Conservation (phyloP, 2,329 filamentous ascomycete species). For the Monilinia fructicola region DNA sequence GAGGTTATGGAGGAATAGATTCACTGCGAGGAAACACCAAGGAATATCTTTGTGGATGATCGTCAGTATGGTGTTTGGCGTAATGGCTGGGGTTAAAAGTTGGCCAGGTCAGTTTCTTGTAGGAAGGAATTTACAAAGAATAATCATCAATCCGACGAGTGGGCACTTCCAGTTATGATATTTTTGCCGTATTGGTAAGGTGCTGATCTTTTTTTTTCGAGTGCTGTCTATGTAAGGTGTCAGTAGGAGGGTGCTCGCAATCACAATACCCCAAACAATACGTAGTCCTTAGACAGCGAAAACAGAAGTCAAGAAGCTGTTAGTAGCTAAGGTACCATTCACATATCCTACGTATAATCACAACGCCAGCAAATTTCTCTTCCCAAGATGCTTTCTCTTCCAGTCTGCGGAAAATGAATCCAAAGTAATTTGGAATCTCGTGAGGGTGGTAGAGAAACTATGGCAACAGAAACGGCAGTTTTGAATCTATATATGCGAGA, state of each 20-base stretch:
- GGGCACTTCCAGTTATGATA: background rate
- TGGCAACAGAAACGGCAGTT: no score
- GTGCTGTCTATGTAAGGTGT: background rate
- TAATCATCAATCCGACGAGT: conserved; percentile 5
- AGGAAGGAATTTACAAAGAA: conserved; percentile 7
- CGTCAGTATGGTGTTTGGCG: conserved; percentile 16
- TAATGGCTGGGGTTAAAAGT: conserved; percentile 18
- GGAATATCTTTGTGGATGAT: conserved; percentile 16
- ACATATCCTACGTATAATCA: no score
- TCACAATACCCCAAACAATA: background rate
- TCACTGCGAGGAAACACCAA: background rate
- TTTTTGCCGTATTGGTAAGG: background rate
- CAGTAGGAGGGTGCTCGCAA: background rate
- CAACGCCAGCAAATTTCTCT: no score
- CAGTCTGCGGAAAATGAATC: no score
- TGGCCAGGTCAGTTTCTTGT: conserved; percentile 12
- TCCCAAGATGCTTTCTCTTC: no score
- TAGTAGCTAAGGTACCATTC: no score
- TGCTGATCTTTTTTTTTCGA: background rate
- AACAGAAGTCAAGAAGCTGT: no score
- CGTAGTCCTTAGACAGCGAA: no score
- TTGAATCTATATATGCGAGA: no score
- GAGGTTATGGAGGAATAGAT: conserved; percentile 37
- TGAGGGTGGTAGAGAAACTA: no score
- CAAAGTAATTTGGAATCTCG: no score